A percentile compares a stretch with the other conserved stretches of the same genome.
These are phyloP conservation scores for Akanthomyces uredinophilus DNA, from an alignment of 2,329 filamentous ascomycete genomes.

Conservation along the genomic window DNA sequence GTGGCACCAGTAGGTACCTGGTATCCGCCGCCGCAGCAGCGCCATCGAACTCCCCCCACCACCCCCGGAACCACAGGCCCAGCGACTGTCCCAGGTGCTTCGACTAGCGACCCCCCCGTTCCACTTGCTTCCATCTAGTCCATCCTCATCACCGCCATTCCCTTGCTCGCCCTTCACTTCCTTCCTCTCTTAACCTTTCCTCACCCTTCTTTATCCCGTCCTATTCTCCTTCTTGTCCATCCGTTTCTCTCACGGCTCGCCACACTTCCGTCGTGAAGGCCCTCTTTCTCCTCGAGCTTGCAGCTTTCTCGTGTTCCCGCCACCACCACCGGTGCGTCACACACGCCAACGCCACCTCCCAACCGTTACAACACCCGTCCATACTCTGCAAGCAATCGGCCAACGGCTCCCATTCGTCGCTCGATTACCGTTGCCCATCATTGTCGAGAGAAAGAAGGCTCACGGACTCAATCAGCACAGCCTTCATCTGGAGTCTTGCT, in stretches of 20 bases:
- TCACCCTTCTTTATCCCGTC: constrained; percentile 17
- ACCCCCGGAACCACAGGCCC: constrained; percentile 9
- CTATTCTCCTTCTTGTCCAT: constrained; percentile 13
- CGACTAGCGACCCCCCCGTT: constrained; percentile 15
- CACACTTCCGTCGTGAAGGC: constrained; percentile 12
- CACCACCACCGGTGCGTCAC: constrained; percentile 2
- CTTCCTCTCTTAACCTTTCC: constrained; percentile 14
- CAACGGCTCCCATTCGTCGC: constrained; percentile 3
- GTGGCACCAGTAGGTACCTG: constrained; percentile 3
- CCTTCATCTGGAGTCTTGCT: background rate
- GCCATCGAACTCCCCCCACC: constrained; percentile 13
- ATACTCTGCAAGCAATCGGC: constrained; percentile 9
- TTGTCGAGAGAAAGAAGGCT: constrained; percentile 14
- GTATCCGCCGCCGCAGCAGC: constrained; percentile 9
- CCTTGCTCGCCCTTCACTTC: constrained; percentile 13
- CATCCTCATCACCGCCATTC: constrained; percentile 16
- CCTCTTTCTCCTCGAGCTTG: constrained; percentile 16
- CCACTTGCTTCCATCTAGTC: constrained; percentile 17
- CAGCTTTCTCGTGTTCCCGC: constrained; percentile 15
- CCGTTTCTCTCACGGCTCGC: constrained; percentile 10
- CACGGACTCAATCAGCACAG: background rate
- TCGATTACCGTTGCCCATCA: background rate
- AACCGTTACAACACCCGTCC: constrained; percentile 1
- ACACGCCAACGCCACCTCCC: constrained; percentile 2
- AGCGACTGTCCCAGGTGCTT: constrained; percentile 15